Percentiles rank a stretch among this genome's conserved stretches.
Conservation (phyloP, 192 early-diverging fungal genomes). For the Coemansia sp. region DNA sequence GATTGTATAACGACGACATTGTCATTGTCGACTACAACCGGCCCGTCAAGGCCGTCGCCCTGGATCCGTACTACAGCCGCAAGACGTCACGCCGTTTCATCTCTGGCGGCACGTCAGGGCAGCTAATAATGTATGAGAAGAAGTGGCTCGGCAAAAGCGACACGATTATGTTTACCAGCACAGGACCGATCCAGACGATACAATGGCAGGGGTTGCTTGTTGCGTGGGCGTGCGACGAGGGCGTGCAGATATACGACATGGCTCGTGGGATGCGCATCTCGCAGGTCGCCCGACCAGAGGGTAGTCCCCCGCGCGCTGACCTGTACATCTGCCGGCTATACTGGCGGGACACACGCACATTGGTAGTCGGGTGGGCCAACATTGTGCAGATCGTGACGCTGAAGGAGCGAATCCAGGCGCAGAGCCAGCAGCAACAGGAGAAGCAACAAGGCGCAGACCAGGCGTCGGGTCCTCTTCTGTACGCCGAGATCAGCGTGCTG, state of each 20-base stretch:
- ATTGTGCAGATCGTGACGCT: slow-evolving; percentile 83
- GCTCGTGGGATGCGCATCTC: slow-evolving; percentile 70
- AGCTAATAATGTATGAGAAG: slow-evolving; percentile 77
- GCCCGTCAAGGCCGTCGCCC: slow-evolving; percentile 83
- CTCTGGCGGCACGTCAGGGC: slow-evolving; percentile 88
- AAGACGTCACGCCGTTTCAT: slow-evolving; percentile 78
- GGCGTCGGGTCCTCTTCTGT: slow-evolving; percentile 20
- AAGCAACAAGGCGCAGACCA: background rate
- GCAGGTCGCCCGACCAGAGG: slow-evolving; percentile 75
- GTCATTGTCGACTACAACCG: slow-evolving; percentile 77
- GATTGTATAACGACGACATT: slow-evolving; percentile 73
- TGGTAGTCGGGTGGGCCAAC: slow-evolving; percentile 96
- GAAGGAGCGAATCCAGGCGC: slow-evolving; percentile 46
- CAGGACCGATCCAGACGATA: slow-evolving; percentile 85
- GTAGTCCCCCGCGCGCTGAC: slow-evolving; percentile 73
- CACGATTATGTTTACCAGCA: slow-evolving; percentile 78
- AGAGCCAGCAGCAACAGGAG: background rate
- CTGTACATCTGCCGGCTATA: slow-evolving; percentile 81
- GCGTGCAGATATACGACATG: slow-evolving; percentile 84
- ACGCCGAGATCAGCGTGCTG: slow-evolving; percentile 61
- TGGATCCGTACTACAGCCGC: slow-evolving; percentile 85
- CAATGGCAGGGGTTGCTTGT: slow-evolving; percentile 83
- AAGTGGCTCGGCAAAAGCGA: slow-evolving; percentile 85
- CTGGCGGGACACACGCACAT: slow-evolving; percentile 76
- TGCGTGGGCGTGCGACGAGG: slow-evolving; percentile 94